Evolutionary conservation across 306 rosid genomes (phyloP).

Genomic region (Mimosa bimucronata): DNA sequence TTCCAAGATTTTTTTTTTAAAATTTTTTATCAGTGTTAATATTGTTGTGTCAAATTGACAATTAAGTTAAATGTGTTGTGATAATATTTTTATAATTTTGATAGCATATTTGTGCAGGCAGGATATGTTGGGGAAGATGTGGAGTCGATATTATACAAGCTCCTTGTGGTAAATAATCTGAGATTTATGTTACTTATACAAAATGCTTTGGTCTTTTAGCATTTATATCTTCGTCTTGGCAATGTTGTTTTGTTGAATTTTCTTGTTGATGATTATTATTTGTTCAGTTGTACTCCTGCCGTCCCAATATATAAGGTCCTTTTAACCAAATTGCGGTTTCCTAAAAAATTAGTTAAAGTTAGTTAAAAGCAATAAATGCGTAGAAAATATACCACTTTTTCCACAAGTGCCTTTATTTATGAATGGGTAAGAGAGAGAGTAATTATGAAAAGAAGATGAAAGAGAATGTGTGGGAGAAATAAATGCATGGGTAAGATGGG

Average conservation of each 20-base stretch:
- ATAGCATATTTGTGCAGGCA: conserved; percentile 64
- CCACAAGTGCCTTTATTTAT: too few species aligned
- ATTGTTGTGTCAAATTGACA: conserved; percentile 19
- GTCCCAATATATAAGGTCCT: too few species aligned
- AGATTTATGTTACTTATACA: not conserved
- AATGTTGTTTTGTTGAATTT: not conserved
- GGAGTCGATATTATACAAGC: conserved; percentile 92
- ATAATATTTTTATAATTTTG: conserved; percentile 25
- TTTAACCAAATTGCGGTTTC: too few species aligned
- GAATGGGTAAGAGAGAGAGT: too few species aligned
- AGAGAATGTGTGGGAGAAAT: too few species aligned
- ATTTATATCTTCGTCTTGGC: not conserved
- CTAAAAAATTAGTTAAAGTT: too few species aligned
- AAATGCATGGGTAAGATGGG: too few species aligned
- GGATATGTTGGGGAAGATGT: conserved; percentile 99
- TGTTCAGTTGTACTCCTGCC: too few species aligned
- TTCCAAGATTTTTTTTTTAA: not conserved
- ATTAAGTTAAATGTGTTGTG: not conserved
- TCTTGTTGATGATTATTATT: not conserved
- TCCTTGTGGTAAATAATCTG: conserved; percentile 68
- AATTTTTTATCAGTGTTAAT: not conserved
- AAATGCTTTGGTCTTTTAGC: not conserved
- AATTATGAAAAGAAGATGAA: too few species aligned
- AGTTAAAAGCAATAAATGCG: too few species aligned
- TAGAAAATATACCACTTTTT: too few species aligned